Percentiles rank a stretch among this genome's conserved stretches.
phyloP scores from a whole-genome alignment of 768 basidiomycete species.

The Amanita rubescens region DNA sequence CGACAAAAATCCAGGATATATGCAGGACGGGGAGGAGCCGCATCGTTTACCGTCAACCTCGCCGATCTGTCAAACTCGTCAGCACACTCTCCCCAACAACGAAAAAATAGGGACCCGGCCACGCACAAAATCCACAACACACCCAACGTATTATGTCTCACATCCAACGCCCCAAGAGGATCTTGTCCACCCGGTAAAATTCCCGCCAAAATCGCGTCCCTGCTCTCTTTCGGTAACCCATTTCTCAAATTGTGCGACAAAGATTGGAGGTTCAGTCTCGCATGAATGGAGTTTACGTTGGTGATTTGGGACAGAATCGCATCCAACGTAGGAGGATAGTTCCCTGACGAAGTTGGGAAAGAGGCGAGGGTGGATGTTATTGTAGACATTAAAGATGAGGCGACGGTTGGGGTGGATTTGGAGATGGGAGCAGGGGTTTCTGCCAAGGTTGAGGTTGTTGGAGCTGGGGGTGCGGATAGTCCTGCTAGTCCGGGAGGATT shows the following conservation, averaged over 20 bases:
- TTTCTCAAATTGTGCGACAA: slow-evolving; percentile 39
- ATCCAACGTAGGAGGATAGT: slow-evolving; percentile 22
- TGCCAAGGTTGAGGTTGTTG: too few species aligned
- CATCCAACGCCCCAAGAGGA: slow-evolving; percentile 51
- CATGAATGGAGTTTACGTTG: slow-evolving; percentile 30
- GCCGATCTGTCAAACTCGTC: slow-evolving; percentile 63
- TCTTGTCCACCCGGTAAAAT: slow-evolving; percentile 59
- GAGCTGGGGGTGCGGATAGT: too few species aligned
- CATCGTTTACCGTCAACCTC: slow-evolving; percentile 35
- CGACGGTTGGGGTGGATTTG: background rate
- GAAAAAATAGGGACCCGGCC: too few species aligned
- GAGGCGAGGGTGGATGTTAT: background rate
- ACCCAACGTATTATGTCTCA: too few species aligned
- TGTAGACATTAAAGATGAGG: too few species aligned
- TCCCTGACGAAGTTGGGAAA: background rate
- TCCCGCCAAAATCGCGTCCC: slow-evolving; percentile 50
- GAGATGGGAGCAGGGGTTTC: background rate
- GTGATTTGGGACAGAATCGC: slow-evolving; percentile 34
- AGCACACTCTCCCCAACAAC: too few species aligned
- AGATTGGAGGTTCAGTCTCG: slow-evolving; percentile 23
- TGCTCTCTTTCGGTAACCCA: slow-evolving; percentile 47
- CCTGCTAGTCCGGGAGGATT: too few species aligned
- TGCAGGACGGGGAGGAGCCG: slow-evolving; percentile 33
- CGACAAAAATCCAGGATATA: slow-evolving; percentile 53
- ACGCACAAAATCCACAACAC: slow-evolving; percentile 74